A percentile compares a stretch with the other conserved stretches of the same genome.
phyloP scores from a whole-genome alignment of 306 rosid genomes.

The Pachyrhizus erosus region DNA sequence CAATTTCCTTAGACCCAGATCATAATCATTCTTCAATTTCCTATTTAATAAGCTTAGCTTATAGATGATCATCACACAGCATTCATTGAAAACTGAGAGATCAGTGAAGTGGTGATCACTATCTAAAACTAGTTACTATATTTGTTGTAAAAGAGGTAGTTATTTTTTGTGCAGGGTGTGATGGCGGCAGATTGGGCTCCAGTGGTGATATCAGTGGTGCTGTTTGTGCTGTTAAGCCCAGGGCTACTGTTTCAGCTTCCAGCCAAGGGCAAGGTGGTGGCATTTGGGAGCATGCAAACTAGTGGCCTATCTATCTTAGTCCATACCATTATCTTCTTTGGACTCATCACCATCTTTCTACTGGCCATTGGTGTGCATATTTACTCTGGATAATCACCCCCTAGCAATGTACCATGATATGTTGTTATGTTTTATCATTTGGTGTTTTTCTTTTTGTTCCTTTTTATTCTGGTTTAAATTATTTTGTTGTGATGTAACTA shows the following conservation, averaged over 20 bases:
- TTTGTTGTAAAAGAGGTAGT: background rate
- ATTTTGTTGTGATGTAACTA: slow-evolving; percentile 4
- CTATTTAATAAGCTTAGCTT: background rate
- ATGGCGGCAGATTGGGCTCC: slow-evolving; percentile 79
- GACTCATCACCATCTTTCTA: slow-evolving; percentile 55
- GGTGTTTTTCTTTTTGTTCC: background rate
- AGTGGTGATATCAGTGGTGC: slow-evolving; percentile 80
- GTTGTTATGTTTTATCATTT: background rate
- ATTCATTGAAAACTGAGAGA: background rate
- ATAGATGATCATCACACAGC: background rate
- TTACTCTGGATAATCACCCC: slow-evolving; percentile 48
- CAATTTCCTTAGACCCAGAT: background rate
- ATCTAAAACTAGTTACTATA: background rate
- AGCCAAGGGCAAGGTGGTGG: slow-evolving; percentile 60
- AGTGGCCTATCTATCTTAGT: slow-evolving; percentile 67
- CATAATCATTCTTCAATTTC: background rate
- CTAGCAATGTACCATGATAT: background rate
- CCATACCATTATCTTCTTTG: slow-evolving; percentile 73
- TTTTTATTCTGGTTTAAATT: background rate
- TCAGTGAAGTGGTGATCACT: background rate
- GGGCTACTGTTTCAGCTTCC: slow-evolving; percentile 76
- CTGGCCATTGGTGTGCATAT: slow-evolving; percentile 76
- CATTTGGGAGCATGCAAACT: slow-evolving; percentile 71
- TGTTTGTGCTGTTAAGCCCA: slow-evolving; percentile 73
- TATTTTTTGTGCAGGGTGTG: background rate